A percentile compares a stretch with the other conserved stretches of the same genome.
Conservation (phyloP, 441 rosid species). For the Pelargonium australe region DNA sequence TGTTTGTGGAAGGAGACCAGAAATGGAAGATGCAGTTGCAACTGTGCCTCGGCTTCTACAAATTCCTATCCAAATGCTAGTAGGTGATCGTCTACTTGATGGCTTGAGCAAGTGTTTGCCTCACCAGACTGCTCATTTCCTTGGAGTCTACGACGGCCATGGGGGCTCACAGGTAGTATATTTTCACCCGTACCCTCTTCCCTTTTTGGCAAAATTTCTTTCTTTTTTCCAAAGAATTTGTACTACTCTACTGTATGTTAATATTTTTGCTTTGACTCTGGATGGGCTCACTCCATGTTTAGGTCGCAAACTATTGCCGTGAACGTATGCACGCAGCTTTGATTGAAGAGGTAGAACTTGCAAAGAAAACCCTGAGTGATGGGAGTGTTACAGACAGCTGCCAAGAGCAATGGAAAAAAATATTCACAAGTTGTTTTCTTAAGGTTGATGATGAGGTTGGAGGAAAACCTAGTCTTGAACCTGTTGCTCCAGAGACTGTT, state of each 20-base stretch:
- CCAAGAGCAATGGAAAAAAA: conserved; percentile 64
- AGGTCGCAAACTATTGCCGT: conserved; percentile 83
- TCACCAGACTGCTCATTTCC: conserved; percentile 67
- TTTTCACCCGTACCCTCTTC: not conserved
- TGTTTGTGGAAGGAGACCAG: conserved; percentile 77
- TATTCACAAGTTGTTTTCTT: conserved; percentile 62
- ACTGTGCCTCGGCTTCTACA: conserved; percentile 50
- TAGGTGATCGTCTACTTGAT: conserved; percentile 42
- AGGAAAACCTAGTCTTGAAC: conserved; percentile 44
- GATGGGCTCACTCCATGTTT: conserved; percentile 19
- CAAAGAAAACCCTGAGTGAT: conserved; percentile 32
- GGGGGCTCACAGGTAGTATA: conserved; percentile 75
- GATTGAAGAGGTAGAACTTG: conserved; percentile 50
- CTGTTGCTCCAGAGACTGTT: conserved; percentile 79
- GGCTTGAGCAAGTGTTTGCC: conserved; percentile 41
- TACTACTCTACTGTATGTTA: not conserved
- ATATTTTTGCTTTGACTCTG: conserved; percentile 5
- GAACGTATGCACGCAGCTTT: conserved; percentile 57
- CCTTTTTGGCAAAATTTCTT: conserved; percentile 2
- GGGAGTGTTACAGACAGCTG: conserved; percentile 40
- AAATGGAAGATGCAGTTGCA: conserved; percentile 88
- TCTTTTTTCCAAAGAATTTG: not conserved
- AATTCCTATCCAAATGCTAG: conserved; percentile 67
- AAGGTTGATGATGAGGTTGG: conserved; percentile 71
- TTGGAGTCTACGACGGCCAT: conserved; percentile 92